Evolutionary conservation across 1,284 basidiomycete species (phyloP), one percentile per base, ranked within the genome.

Genomic region (Dichomitus squalens): DNA sequence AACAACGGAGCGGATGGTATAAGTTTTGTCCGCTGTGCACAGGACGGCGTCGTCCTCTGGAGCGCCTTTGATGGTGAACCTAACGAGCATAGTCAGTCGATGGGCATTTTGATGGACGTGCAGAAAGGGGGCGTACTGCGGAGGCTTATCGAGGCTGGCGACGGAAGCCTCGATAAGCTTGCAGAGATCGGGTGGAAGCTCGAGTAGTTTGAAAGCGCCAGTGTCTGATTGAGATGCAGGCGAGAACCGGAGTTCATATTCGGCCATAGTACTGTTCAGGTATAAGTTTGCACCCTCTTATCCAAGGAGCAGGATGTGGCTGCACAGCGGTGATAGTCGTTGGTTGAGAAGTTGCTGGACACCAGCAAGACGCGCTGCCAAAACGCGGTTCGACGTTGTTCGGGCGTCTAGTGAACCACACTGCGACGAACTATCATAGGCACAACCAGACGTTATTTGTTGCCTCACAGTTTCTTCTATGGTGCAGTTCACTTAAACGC

Each of bases 31-130:
- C 0, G 78, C 64, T 0, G 93, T 95, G 69, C 95, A 96, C 4
- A 96, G 75, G 0, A 96, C 93, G 0, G 95, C 95, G 66, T 96
- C 91, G 67, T 96, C 94, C 18, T 81, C 81, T 1, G 84, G 73
- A 40, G 85, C 77, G 1, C 95, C 95, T 70, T 94, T 95, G 73
- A 98, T 89, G 8, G 80, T 80, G 39, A 94, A 70, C 39, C 91
- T 92, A n/a, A 12, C 5, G 40, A 36, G 29, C 20, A 43, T 49
- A 52, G 31, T 52, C 2, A 47, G 27, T 25, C 14, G 31, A 33
- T 16, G 25, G 36, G 23, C 23, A 46, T 21, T 48, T 9, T 21
- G n/a, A n/a, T n/a, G n/a, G n/a, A n/a, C n/a, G 14, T 43, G 58
- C 7, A n/a, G 58, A 39, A 46, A 56, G 41, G 53, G 18, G 27